A percentile compares a stretch with the other conserved stretches of the same genome.
These are phyloP conservation scores for Rhodotorula sp. DNA, from an alignment of 1,284 basidiomycete genomes.

Conservation along the genomic window DNA sequence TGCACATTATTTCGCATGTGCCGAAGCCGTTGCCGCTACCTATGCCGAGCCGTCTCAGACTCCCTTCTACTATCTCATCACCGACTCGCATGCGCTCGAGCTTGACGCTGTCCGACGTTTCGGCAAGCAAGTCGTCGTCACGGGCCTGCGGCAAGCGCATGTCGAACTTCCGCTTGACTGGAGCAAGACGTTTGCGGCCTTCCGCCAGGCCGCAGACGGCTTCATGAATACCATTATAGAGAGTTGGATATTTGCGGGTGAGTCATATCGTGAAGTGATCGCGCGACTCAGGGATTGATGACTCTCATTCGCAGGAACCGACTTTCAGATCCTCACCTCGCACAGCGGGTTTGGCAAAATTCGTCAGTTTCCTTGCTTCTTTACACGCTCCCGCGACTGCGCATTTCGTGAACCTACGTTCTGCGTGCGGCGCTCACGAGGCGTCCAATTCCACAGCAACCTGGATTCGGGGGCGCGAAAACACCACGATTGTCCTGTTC, in stretches of 20 bases:
- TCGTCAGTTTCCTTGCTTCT: constrained; percentile 3
- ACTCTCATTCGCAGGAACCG: constrained; percentile 14
- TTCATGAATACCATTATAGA: constrained; percentile 23
- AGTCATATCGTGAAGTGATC: neutral
- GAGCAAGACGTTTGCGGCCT: neutral
- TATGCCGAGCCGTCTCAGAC: constrained; percentile 27
- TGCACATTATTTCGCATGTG: constrained; percentile 25
- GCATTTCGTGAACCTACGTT: too few relatives aligned
- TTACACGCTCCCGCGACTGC: too few relatives aligned
- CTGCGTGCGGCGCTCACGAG: too few relatives aligned
- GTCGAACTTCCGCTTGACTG: constrained; percentile 14
- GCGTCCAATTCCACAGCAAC: constrained; percentile 1
- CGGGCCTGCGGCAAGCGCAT: constrained; percentile 20
- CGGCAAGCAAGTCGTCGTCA: constrained; percentile 23
- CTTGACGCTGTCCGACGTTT: constrained; percentile 1
- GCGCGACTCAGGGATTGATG: too few relatives aligned
- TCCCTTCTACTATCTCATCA: constrained; percentile 28
- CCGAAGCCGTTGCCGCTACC: constrained; percentile 10
- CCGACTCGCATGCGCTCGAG: constrained; percentile 27
- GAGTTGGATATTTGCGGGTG: constrained; percentile 29
- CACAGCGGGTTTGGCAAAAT: constrained; percentile 30
- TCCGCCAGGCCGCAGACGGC: constrained; percentile 16
- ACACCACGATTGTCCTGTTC: constrained; percentile 25
- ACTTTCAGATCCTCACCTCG: constrained; percentile 32
- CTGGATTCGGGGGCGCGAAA: constrained; percentile 19